Evolutionary conservation across 768 basidiomycete genomes (phyloP).

Genomic region (Boletales sp.): DNA sequence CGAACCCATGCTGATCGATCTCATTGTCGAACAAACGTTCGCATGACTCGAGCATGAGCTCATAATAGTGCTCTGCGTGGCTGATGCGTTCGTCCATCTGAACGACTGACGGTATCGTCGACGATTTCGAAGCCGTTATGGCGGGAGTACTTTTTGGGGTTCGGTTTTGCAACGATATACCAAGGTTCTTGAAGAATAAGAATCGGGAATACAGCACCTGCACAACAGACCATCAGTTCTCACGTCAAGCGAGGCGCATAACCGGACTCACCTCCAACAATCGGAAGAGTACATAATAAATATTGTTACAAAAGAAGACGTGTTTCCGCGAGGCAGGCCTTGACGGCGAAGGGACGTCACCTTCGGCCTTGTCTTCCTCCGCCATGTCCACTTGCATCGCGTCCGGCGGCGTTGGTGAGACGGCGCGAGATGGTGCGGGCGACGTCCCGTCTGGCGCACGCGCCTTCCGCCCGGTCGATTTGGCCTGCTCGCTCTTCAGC

Average conservation of each 20-base stretch:
- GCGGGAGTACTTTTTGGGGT: slow-evolving; percentile 2
- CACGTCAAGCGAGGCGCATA: not conserved
- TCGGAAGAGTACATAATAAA: slow-evolving; percentile 82
- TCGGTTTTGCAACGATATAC: slow-evolving; percentile 41
- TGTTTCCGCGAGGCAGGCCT: slow-evolving; percentile 41
- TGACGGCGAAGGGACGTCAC: slow-evolving; percentile 18
- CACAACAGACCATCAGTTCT: not conserved
- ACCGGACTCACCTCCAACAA: slow-evolving; percentile 71
- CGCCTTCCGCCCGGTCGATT: slow-evolving; percentile 59
- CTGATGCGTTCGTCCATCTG: slow-evolving; percentile 35
- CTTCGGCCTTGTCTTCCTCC: slow-evolving; percentile 27
- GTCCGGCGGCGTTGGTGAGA: slow-evolving; percentile 57
- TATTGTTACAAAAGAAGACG: slow-evolving; percentile 86
- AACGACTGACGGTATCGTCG: slow-evolving; percentile 23
- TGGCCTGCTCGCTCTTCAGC: slow-evolving; percentile 79
- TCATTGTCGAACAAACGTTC: slow-evolving; percentile 92
- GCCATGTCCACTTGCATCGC: slow-evolving; percentile 31
- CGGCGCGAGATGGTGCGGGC: slow-evolving; percentile 55
- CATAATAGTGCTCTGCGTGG: slow-evolving; percentile 70
- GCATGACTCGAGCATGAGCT: slow-evolving; percentile 78
- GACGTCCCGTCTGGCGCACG: slow-evolving; percentile 50
- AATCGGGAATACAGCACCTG: slow-evolving; percentile 84
- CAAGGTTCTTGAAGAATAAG: slow-evolving; percentile 71
- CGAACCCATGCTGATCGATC: slow-evolving; percentile 81
- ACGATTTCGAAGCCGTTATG: slow-evolving; percentile 24